Conservation (phyloP, 2,329 filamentous ascomycete species). For the Pestalotiopsis sp. region DNA sequence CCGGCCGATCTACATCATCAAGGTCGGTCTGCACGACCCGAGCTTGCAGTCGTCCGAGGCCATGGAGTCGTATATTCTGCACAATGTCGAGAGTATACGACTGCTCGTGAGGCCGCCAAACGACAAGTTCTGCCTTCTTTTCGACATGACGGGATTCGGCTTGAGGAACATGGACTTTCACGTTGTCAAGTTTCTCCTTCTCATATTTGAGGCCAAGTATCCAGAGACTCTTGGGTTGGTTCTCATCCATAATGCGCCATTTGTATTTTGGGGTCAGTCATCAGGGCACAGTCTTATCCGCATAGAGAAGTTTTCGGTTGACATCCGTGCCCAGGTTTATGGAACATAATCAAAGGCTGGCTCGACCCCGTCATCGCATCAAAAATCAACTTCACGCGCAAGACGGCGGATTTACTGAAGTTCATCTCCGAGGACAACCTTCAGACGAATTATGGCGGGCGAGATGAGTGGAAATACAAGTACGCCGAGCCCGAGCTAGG, state of each 20-base stretch:
- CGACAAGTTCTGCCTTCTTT: constrained; percentile 49
- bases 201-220: constrained; percentile 78
- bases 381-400: constrained; percentile 72
- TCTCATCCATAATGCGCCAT: constrained; percentile 75
- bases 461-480: constrained; percentile 66
- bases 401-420: constrained; percentile 60
- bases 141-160: constrained; percentile 73
- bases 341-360: constrained; percentile 74
- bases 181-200: constrained; percentile 78
- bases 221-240: constrained; percentile 72
- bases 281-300: not conserved
- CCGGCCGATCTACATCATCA: constrained; percentile 39
- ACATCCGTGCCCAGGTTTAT: constrained; percentile 28
- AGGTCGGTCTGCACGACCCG: constrained; percentile 35
- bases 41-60: constrained; percentile 33
- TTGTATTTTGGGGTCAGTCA: constrained; percentile 59
- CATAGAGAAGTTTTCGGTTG: not conserved
- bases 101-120: constrained; percentile 24
- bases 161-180: constrained; percentile 78
- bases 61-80: constrained; percentile 39
- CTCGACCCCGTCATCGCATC: constrained; percentile 74
- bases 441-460: constrained; percentile 66
- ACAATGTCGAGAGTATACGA: constrained; percentile 40
- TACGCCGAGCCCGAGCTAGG: constrained; percentile 62
- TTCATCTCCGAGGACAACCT: constrained; percentile 64